Evolutionary conservation across 768 basidiomycete genomes (phyloP), one percentile per base, ranked within the genome.

Genomic region (Boletus sp.): DNA sequence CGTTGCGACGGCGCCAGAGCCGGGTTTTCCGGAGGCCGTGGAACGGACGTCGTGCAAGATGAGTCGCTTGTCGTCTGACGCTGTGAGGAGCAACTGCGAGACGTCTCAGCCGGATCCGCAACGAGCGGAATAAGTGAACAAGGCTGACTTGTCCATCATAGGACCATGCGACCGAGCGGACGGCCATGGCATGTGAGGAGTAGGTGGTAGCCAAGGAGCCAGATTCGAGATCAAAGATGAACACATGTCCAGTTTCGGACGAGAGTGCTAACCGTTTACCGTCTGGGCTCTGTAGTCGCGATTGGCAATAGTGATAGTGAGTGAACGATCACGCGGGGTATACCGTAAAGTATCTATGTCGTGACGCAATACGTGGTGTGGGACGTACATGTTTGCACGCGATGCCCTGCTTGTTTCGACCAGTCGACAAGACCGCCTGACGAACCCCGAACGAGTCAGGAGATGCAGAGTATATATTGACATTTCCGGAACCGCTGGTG

Each of bases 11-110:
- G 87, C 86, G 38, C 89, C 87, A 19, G 81, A 80, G 6, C 91
- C 86, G 41, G 77, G 74, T 54, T 78, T 79, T 17, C 81, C 76
- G 5, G 82, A 77, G 6, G 80, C 62, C 1, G 85, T 76, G n/a
- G 80, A 77, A 51, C 94, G 85, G 15, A 94, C 89, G 66, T 98
- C 94, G 69, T 96, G 92, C 45, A 96, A 72, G 50, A 93, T 85
- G 54, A 98, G 85, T 17, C 90, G 83, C 69, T 92, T 93, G 72
- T 96, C 94, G 68, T 98, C 94, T 4, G 93, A 95, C 3, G 88
- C 94, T 40, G 91, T 93, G 48, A 94, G 75, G 4, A 98, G 78
- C 49, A 92, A 79, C 93, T 97, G 13, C n/a, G 11, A 35, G 25
- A 41, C 27, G 39, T 39, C 41, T 56, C 40, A 57, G 51, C 19